Evolutionary conservation across 2,329 filamentous ascomycete species (phyloP), one percentile per base, ranked within the genome.

Genomic region (Westerdykella sp.): DNA sequence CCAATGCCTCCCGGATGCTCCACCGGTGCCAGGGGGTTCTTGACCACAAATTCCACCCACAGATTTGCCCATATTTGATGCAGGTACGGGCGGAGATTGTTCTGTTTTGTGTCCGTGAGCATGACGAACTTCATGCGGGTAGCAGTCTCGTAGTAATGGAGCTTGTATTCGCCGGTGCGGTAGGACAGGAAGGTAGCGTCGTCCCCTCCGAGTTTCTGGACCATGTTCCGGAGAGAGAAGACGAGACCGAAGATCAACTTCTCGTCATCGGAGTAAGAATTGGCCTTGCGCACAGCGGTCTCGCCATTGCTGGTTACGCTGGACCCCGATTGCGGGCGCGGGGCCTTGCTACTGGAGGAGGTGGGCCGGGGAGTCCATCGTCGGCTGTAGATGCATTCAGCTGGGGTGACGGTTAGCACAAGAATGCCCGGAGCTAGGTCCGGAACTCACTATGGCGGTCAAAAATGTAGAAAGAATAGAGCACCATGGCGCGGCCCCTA

Each of bases 21-120:
- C 1, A 73, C 67, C 0, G 80, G 80, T 30, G 78, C 76, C 15
- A 83, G 67, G 3, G 80, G 80, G 47, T 80, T 83, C 60, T 83
- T 83, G 40, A 83, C 78, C 23, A 83, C 80, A 60, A 93, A 98
- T 72, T 98, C 93, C 14, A 98, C 91, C 73, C 93, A 98, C 18
- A 97, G 79, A 66, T 95, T 97, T 45, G 96, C 94, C 68, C 96
- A 98, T 50, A 98, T 96, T 76, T 98, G 93, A 66, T 98, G 90
- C 60, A 98, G 71, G 16, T 95, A 91, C 57, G 94, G 88, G 36
- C 90, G 81, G 81, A 98, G 91, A 69, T 89, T 96, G 54, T 85
- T 79, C 45, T 87, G 86, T 54, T 81, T 85, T 31, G 86, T 87
- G 70, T 97, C 93, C 18, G 93, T 97, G 62, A 97, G 76, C 83